Evolutionary conservation across 2,329 filamentous ascomycete species (phyloP).

Genomic region (Plenodomus tracheiphilus): DNA sequence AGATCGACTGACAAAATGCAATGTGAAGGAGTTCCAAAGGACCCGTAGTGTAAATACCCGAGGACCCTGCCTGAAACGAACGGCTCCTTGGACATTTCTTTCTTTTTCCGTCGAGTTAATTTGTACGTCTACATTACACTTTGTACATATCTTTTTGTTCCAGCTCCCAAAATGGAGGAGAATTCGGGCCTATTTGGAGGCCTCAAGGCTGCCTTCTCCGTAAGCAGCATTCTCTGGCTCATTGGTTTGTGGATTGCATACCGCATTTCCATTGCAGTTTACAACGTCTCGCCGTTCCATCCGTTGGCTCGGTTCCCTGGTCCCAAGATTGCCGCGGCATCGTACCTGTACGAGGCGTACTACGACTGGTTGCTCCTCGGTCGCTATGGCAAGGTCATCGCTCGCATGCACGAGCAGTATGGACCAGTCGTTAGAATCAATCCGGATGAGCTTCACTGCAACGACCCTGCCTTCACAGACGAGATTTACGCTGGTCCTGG

Average conservation of each 20-base stretch:
- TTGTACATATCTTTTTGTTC: not conserved
- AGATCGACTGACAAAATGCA: slow-evolving; percentile 5
- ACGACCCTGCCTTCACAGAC: slow-evolving; percentile 38
- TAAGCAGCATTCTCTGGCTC: slow-evolving; percentile 18
- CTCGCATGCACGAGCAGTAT: slow-evolving; percentile 39
- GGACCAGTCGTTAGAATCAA: slow-evolving; percentile 35
- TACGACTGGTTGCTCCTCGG: slow-evolving; percentile 33
- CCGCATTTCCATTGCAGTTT: slow-evolving; percentile 18
- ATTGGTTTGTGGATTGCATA: slow-evolving; percentile 23
- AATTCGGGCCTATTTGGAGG: slow-evolving; percentile 14
- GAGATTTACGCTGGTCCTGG: slow-evolving; percentile 36
- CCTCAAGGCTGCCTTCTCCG: slow-evolving; percentile 12
- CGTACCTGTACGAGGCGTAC: slow-evolving; percentile 34
- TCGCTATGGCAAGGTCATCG: slow-evolving; percentile 40
- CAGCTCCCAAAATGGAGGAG: slow-evolving; percentile 20
- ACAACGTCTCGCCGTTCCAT: slow-evolving; percentile 30
- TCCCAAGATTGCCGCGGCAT: slow-evolving; percentile 33
- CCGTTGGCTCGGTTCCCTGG: slow-evolving; percentile 31
- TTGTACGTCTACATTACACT: not conserved
- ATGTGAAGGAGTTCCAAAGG: not conserved
- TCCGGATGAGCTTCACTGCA: slow-evolving; percentile 38
- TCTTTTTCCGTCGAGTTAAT: not conserved
- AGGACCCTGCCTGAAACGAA: slow-evolving; percentile 9
- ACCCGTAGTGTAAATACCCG: slow-evolving; percentile 13
- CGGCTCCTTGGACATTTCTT: not conserved